Evolutionary conservation across 176 grass and related monocot genomes (phyloP).

Genomic region (Ampelocalamus luodianensis): DNA sequence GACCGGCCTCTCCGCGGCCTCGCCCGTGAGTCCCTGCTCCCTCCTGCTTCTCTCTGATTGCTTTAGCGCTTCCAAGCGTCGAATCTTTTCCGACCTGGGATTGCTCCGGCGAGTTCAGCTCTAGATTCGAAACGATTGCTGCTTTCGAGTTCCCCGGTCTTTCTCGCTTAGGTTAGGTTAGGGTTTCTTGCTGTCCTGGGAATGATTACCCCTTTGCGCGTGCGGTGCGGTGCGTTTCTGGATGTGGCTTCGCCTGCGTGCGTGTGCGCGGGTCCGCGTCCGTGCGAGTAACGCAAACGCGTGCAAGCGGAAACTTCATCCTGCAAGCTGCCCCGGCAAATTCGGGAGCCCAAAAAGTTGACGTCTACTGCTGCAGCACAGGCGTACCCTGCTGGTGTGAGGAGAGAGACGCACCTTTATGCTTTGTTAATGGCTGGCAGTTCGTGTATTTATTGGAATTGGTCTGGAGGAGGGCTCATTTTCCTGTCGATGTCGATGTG

Average conservation of each 20-base stretch:
- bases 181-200: neutral
- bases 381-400: neutral
- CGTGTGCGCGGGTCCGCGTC: no score
- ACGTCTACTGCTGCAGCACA: neutral
- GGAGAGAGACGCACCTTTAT: neutral
- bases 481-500: no score
- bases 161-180: neutral
- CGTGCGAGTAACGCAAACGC: neutral
- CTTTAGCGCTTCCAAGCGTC: neutral
- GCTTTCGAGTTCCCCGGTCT: neutral
- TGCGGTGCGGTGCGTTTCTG: neutral
- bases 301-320: neutral
- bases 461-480: neutral
- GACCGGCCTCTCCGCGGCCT: constrained; percentile 58
- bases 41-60: no score
- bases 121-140: neutral
- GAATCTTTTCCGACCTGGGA: neutral
- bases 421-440: neutral
- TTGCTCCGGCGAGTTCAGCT: neutral
- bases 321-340: neutral
- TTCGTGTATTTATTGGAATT: neutral
- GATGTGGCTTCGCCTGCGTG: neutral
- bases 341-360: neutral
- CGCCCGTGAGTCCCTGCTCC: constrained; percentile 43
- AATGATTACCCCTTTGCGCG: neutral